Evolutionary conservation across 768 basidiomycete species (phyloP).

Genomic region (Lyophyllum atratum): DNA sequence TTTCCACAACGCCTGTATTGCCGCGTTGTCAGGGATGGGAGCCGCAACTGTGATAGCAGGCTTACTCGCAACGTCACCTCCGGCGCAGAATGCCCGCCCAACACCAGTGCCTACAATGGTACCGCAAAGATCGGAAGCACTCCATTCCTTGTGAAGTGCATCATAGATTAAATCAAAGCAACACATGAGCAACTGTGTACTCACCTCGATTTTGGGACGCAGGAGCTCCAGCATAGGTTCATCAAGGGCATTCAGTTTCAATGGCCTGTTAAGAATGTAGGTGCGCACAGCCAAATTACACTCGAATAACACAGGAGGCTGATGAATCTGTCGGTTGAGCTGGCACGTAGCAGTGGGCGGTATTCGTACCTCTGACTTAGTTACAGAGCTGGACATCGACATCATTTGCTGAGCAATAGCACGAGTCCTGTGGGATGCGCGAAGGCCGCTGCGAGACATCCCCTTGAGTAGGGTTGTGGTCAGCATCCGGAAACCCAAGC

Average conservation of each 20-base stretch:
- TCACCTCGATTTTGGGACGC: conserved; percentile 74
- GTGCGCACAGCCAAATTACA: conserved; percentile 63
- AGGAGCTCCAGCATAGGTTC: conserved; percentile 74
- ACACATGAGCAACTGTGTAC: conserved; percentile 15
- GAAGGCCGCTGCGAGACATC: conserved; percentile 42
- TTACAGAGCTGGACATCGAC: conserved; percentile 34
- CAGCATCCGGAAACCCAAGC: conserved; percentile 17
- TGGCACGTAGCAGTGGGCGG: conserved; percentile 9
- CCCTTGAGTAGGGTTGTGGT: conserved; percentile 29
- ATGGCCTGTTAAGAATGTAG: conserved; percentile 79
- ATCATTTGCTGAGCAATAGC: conserved; percentile 52
- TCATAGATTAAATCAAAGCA: conserved; percentile 7
- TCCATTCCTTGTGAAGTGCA: conserved; percentile 64
- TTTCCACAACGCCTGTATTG: conserved; percentile 53
- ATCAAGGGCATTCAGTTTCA: conserved; percentile 82
- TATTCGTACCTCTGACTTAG: conserved; percentile 36
- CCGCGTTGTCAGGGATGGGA: conserved; percentile 4
- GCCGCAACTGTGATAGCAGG: conserved; percentile 13
- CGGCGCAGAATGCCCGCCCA: conserved; percentile 87
- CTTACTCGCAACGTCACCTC: conserved; percentile 91
- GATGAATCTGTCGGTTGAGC: conserved; percentile 18
- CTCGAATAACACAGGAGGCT: conserved; percentile 68
- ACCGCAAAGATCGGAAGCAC: conserved; percentile 65
- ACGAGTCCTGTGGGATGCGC: conserved; percentile 41
- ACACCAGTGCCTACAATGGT: conserved; percentile 72